phyloP scores from a whole-genome alignment of 106 monocot species.

The Dioscorea zingiberensis region DNA sequence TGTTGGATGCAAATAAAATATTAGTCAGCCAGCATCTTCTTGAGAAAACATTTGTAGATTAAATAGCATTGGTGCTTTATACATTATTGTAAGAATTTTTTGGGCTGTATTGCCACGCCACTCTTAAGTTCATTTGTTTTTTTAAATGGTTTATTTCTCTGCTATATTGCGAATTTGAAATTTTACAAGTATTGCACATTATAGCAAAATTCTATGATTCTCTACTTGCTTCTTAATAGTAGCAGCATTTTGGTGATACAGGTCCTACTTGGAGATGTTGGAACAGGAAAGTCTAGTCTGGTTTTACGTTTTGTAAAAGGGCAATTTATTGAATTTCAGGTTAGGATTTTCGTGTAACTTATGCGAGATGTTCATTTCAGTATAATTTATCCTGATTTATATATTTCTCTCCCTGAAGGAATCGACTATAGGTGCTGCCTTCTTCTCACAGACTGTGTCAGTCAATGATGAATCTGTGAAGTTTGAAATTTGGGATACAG shows the following conservation, averaged over 20 bases:
- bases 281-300: constrained; percentile 82
- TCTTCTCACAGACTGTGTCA: constrained; percentile 70
- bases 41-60: too few relatives aligned
- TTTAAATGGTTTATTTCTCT: not conserved
- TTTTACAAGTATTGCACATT: not conserved
- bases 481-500: constrained; percentile 97
- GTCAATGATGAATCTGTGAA: constrained; percentile 76
- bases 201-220: too few relatives aligned
- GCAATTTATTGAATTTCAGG: constrained; percentile 94
- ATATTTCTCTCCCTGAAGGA: constrained; percentile 35
- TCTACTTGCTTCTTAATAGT: not conserved
- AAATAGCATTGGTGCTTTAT: too few relatives aligned
- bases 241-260: constrained; percentile 22
- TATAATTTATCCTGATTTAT: not conserved
- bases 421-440: constrained; percentile 93
- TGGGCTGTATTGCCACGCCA: too few relatives aligned
- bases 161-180: not conserved
- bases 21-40: too few relatives aligned
- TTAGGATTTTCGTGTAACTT: constrained; percentile 5
- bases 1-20: too few relatives aligned
- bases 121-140: too few relatives aligned
- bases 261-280: constrained; percentile 96
- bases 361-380: not conserved
- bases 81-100: too few relatives aligned
- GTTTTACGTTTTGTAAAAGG: constrained; percentile 93